These are phyloP conservation scores for Seiridium cupressi DNA, from an alignment of 2,329 filamentous ascomycete species.

Conservation along the genomic window DNA sequence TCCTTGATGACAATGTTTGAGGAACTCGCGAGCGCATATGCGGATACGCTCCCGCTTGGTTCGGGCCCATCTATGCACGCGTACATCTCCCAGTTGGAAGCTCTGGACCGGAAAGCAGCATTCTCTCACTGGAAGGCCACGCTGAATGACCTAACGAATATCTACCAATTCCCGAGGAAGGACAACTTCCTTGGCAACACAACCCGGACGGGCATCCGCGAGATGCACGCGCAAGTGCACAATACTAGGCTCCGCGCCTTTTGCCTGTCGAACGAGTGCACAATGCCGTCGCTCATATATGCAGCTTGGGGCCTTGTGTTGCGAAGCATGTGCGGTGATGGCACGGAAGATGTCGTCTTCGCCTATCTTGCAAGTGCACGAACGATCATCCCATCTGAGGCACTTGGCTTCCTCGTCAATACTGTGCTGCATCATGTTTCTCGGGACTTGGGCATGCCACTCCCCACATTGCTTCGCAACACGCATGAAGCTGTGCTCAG, in stretches of 20 bases:
- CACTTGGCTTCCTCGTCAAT: slow-evolving; percentile 10
- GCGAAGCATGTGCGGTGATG: neutral
- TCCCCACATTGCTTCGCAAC: neutral
- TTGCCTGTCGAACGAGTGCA: slow-evolving; percentile 7
- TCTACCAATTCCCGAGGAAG: neutral
- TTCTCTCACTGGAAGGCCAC: neutral
- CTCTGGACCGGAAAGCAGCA: slow-evolving; percentile 2
- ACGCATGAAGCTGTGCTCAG: slow-evolving; percentile 1
- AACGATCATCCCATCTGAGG: slow-evolving; percentile 5
- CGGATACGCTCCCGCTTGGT: neutral
- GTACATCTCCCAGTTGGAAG: neutral
- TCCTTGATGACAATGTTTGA: slow-evolving; percentile 10
- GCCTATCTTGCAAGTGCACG: slow-evolving; percentile 8
- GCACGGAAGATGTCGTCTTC: neutral
- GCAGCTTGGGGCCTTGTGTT: slow-evolving; percentile 8
- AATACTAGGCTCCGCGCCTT: neutral
- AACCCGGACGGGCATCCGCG: neutral
- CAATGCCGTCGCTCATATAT: slow-evolving; percentile 4
- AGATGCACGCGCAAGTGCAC: neutral
- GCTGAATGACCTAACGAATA: neutral
- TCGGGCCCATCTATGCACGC: slow-evolving; percentile 2
- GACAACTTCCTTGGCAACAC: neutral
- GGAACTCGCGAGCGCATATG: slow-evolving; percentile 7
- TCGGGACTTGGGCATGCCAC: neutral
- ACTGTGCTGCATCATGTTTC: slow-evolving; percentile 6